Conservation (phyloP, 176 grass and related monocot genomes). For the Lolium perenne region DNA sequence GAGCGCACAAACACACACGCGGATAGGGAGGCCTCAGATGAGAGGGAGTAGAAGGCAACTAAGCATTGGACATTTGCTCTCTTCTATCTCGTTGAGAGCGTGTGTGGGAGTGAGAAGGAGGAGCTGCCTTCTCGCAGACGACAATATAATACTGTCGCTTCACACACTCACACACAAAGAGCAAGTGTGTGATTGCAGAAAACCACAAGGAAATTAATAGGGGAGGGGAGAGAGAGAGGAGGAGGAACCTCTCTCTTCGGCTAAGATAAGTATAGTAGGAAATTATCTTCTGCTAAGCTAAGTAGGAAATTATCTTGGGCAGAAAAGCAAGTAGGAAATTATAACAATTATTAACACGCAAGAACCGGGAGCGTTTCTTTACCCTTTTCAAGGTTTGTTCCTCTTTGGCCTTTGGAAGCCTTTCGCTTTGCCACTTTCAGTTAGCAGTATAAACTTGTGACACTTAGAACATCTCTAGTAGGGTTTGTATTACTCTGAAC, state of each 20-base stretch:
- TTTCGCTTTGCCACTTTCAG: neutral
- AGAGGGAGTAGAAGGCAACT: constrained; percentile 33
- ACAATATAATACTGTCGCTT: constrained; percentile 24
- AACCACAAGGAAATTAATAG: constrained; percentile 10
- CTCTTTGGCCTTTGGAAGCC: neutral
- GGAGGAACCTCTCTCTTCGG: neutral
- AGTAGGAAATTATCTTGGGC: too few relatives aligned
- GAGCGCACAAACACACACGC: neutral
- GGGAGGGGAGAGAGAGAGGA: neutral
- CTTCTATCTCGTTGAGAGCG: neutral
- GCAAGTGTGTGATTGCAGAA: constrained; percentile 16
- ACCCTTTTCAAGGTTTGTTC: constrained; percentile 31
- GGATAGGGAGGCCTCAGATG: constrained; percentile 41
- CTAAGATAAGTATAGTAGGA: neutral
- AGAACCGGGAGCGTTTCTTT: constrained; percentile 2
- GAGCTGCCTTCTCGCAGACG: constrained; percentile 33
- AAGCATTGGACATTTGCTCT: too few relatives aligned
- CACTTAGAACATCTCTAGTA: too few relatives aligned
- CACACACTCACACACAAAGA: constrained; percentile 12
- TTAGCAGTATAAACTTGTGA: neutral
- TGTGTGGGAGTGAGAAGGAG: neutral
- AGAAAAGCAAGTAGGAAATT: too few relatives aligned
- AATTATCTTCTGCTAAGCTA: neutral
- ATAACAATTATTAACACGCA: neutral
- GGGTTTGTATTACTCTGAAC: too few relatives aligned